A percentile compares a stretch with the other conserved stretches of the same genome.
Evolutionary conservation across 73 alveolate genomes (phyloP).

Genomic region (Tetrahymena thermophila): DNA sequence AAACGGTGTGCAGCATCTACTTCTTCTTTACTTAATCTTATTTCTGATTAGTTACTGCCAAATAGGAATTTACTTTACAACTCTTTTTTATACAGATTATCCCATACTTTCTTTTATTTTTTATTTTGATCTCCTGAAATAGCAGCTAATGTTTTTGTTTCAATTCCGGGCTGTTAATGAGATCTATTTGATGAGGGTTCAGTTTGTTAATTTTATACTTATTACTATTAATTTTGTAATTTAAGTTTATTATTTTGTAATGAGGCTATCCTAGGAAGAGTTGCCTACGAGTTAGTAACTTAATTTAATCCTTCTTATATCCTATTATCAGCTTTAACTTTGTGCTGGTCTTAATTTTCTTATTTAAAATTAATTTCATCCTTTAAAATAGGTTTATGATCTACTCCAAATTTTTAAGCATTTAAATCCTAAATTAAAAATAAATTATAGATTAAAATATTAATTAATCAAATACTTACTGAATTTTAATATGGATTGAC

Average conservation of each 20-base stretch:
- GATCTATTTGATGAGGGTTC: not conserved
- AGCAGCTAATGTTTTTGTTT: not conserved
- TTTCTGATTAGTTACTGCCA: not conserved
- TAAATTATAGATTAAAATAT: not conserved
- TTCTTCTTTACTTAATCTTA: slow-evolving; percentile 8
- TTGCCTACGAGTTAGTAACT: not conserved
- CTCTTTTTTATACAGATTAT: not conserved
- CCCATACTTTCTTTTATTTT: not conserved
- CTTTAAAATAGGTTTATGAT: slow-evolving; percentile 21
- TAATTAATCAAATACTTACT: not conserved
- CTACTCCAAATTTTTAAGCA: slow-evolving; percentile 9
- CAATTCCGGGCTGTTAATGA: not conserved
- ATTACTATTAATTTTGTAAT: not conserved
- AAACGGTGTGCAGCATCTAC: slow-evolving; percentile 29
- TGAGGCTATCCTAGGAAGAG: not conserved
- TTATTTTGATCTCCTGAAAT: not conserved
- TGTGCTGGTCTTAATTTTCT: not conserved
- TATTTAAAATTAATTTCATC: not conserved
- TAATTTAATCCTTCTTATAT: not conserved
- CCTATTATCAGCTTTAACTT: slow-evolving; percentile 8
- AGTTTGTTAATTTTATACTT: not conserved
- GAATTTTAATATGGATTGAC: slow-evolving; percentile 8
- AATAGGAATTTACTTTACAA: not conserved
- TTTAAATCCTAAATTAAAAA: not conserved
- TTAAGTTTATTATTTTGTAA: not conserved